Percentiles rank a stretch among this genome's conserved stretches.
These are phyloP conservation scores for Luvunga scandens DNA, from an alignment of 345 rosid species.

Conservation along the genomic window DNA sequence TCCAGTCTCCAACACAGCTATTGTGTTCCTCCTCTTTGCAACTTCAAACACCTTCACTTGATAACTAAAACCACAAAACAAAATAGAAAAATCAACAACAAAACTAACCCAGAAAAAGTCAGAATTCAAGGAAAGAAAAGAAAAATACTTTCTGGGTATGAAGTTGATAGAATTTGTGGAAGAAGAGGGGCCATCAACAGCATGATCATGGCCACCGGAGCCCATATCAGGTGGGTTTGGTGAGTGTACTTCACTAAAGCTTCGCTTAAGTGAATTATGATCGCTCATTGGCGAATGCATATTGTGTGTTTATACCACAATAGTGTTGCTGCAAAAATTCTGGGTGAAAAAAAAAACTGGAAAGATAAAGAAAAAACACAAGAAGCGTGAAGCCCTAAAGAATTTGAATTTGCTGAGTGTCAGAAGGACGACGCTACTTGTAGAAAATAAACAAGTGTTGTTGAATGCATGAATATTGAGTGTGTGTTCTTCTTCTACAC, in stretches of 20 bases:
- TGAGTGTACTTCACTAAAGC: slow-evolving; percentile 36
- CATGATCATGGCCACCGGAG: background rate
- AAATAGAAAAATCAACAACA: background rate
- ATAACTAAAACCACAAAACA: slow-evolving; percentile 38
- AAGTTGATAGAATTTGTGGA: slow-evolving; percentile 12
- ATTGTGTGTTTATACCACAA: slow-evolving; percentile 7
- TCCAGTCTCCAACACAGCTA: slow-evolving; percentile 72
- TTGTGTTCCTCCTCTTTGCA: slow-evolving; percentile 64
- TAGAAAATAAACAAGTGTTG: background rate
- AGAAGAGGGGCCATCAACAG: slow-evolving; percentile 2
- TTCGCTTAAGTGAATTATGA: slow-evolving; percentile 41
- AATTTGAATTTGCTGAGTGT: background rate
- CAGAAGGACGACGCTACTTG: background rate
- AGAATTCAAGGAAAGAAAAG: background rate
- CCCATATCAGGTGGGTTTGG: slow-evolving; percentile 20
- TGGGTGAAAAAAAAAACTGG: background rate
- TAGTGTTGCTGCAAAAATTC: background rate
- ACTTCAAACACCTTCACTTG: slow-evolving; percentile 60
- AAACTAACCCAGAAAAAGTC: slow-evolving; percentile 2
- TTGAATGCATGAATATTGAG: background rate
- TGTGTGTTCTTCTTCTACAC: background rate
- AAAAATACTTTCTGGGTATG: slow-evolving; percentile 44
- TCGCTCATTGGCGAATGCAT: slow-evolving; percentile 26
- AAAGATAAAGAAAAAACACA: background rate
- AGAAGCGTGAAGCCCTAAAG: slow-evolving; percentile 16